Conservation (phyloP, 257 asterid species). For the Mentha longifolia region DNA sequence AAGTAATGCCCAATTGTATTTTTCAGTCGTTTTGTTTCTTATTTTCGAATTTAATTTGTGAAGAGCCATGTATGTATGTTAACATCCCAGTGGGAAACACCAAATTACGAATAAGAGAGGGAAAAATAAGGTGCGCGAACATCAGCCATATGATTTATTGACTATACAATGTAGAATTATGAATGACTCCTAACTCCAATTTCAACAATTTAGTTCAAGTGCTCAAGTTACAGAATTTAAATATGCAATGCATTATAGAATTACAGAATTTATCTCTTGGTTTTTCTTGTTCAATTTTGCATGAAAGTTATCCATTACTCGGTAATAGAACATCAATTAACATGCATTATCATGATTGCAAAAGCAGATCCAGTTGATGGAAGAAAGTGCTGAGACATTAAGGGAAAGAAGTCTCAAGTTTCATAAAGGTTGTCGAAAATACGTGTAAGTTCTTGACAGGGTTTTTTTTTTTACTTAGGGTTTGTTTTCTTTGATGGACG, state of each 20-base stretch:
- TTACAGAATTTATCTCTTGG: not conserved
- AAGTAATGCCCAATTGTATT: not conserved
- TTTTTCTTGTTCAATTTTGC: not conserved
- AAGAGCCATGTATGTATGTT: not conserved
- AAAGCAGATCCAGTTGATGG: constrained; percentile 87
- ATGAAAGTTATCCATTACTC: constrained; percentile 9
- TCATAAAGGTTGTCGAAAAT: constrained; percentile 92
- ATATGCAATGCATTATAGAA: not conserved
- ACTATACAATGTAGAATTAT: not conserved
- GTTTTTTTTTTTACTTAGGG: not conserved
- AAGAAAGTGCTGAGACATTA: constrained; percentile 82
- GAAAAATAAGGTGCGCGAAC: not conserved
- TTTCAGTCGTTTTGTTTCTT: constrained; percentile 6
- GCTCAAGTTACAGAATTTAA: not conserved
- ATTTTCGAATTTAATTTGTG: constrained; percentile 2
- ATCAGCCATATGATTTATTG: constrained; percentile 15
- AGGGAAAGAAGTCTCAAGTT: constrained; percentile 85
- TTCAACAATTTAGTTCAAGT: not conserved
- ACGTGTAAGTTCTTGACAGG: constrained; percentile 61
- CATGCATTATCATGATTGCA: constrained; percentile 39
- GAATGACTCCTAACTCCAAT: not conserved
- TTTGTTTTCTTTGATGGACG: too few relatives aligned
- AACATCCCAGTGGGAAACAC: too few relatives aligned
- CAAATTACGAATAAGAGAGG: not conserved
- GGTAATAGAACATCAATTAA: constrained; percentile 23